Conservation (phyloP, 2,329 filamentous ascomycete genomes). For the Exophiala sideris region DNA sequence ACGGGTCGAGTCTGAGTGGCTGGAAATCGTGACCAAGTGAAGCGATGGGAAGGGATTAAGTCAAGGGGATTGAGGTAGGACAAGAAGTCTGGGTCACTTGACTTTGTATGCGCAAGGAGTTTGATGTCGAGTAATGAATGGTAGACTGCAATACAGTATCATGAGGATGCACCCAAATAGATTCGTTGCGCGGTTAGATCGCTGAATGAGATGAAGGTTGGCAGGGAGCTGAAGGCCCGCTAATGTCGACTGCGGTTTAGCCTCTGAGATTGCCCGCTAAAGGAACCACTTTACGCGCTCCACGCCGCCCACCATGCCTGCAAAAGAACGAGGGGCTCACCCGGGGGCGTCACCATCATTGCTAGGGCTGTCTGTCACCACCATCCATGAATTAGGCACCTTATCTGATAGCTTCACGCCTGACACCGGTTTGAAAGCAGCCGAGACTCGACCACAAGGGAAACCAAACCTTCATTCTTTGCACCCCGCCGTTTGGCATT, state of each 20-base stretch:
- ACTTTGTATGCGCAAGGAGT: no score
- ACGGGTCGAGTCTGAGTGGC: conserved; percentile 1
- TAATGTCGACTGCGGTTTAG: neutral
- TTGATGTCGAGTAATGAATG: neutral
- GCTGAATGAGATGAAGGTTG: neutral
- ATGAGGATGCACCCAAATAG: neutral
- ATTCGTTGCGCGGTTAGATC: neutral
- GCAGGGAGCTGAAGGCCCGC: neutral
- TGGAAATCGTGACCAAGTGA: conserved; percentile 4
- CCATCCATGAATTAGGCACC: no score
- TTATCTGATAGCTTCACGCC: no score
- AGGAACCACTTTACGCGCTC: conserved; percentile 10
- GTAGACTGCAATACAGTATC: neutral
- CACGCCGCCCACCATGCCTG: neutral
- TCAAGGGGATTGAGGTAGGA: conserved; percentile 9
- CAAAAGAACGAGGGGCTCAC: no score
- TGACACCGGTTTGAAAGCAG: no score
- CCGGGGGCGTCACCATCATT: no score
- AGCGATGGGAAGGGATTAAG: conserved; percentile 9
- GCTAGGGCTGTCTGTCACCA: no score
- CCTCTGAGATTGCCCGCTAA: no score
- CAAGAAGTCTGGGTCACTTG: neutral
- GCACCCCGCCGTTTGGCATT: no score
- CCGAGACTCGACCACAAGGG: no score
- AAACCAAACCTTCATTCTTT: no score